A percentile compares a stretch with the other conserved stretches of the same genome.
Evolutionary conservation across 2,329 filamentous ascomycete genomes (phyloP).

Genomic region (Trichoderma sp.): DNA sequence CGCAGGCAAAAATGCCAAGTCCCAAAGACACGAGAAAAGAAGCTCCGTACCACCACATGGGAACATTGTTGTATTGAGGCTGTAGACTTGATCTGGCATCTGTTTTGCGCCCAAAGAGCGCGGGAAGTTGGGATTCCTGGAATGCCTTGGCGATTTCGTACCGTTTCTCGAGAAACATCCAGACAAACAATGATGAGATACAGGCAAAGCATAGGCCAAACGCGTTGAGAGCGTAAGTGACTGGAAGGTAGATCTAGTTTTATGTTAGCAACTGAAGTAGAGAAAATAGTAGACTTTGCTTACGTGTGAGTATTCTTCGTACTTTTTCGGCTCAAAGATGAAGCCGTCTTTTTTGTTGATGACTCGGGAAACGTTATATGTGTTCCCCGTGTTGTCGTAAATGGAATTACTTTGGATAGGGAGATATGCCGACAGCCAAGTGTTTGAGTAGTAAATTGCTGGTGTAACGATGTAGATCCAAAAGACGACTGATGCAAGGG

Average conservation of each 20-base stretch:
- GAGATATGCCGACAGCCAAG: conserved; percentile 50
- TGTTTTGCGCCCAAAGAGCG: neutral
- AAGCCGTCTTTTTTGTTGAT: conserved; percentile 41
- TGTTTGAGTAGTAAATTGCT: conserved; percentile 46
- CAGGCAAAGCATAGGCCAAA: conserved; percentile 54
- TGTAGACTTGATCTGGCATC: conserved; percentile 18
- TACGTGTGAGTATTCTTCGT: conserved; percentile 50
- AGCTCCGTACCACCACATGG: conserved; percentile 29
- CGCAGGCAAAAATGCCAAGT: conserved; percentile 30
- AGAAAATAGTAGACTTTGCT: neutral
- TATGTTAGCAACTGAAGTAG: neutral
- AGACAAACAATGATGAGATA: conserved; percentile 38
- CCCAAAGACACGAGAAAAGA: conserved; percentile 25
- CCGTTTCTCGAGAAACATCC: conserved; percentile 32
- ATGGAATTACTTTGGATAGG: conserved; percentile 51
- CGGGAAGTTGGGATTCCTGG: neutral
- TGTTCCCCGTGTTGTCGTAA: conserved; percentile 50
- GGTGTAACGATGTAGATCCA: conserved; percentile 45
- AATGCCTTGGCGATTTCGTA: conserved; percentile 23
- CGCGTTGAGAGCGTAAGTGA: conserved; percentile 43
- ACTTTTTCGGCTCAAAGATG: conserved; percentile 46
- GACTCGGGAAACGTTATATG: conserved; percentile 48
- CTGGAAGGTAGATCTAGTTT: conserved; percentile 42
- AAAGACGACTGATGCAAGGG: conserved; percentile 46
- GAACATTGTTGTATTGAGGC: conserved; percentile 23